Evolutionary conservation across 805 yeast genomes (phyloP).

Genomic region (Yarrowia bubula): DNA sequence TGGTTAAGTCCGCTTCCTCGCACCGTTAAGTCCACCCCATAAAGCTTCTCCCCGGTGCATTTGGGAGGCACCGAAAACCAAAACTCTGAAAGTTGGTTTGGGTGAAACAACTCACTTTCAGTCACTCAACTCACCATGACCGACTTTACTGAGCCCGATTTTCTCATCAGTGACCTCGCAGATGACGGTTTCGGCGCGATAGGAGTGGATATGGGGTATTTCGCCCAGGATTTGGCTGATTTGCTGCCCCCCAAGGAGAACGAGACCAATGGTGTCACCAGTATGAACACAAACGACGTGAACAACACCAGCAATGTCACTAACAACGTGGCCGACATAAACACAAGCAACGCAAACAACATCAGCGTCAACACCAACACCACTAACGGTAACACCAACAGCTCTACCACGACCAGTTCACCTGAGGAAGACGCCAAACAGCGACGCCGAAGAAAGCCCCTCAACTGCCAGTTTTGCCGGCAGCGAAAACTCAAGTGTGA

Average conservation of each 20-base stretch:
- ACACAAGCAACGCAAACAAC: not conserved
- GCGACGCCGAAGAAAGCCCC: constrained; percentile 37
- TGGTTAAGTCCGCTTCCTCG: too few relatives aligned
- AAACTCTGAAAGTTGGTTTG: too few relatives aligned
- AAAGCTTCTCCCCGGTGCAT: too few relatives aligned
- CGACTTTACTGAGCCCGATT: not conserved
- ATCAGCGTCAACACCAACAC: not conserved
- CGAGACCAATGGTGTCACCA: too few relatives aligned
- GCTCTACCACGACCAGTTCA: not conserved
- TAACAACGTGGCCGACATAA: not conserved
- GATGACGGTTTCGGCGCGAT: not conserved
- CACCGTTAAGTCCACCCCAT: too few relatives aligned
- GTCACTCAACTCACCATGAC: not conserved
- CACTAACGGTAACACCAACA: not conserved
- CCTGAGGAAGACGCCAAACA: constrained; percentile 27
- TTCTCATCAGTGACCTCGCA: not conserved
- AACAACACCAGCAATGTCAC: not conserved
- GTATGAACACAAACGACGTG: too few relatives aligned
- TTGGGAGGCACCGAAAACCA: too few relatives aligned
- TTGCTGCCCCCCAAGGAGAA: not conserved
- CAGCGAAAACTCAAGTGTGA: constrained; percentile 40
- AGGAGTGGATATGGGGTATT: constrained; percentile 10
- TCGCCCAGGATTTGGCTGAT: constrained; percentile 15
- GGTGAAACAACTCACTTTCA: not conserved
- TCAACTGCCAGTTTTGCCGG: constrained; percentile 39